phyloP scores from a whole-genome alignment of 2,329 filamentous ascomycete species.

The Microdochium nivale region DNA sequence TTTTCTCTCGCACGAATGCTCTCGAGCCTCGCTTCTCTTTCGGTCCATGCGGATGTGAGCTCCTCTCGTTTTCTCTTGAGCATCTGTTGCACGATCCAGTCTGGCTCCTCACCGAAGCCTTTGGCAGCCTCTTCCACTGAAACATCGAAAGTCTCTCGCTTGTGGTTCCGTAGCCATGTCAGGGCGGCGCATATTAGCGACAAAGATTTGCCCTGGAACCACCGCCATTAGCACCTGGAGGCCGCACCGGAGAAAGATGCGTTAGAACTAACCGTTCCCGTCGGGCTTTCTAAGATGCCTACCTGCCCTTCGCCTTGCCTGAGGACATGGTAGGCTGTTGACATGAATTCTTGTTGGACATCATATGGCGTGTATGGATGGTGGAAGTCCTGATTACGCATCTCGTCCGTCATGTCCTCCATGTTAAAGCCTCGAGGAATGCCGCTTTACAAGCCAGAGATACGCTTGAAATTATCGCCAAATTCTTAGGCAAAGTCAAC shows the following conservation, averaged over 20 bases:
- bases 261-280: constrained; percentile 51
- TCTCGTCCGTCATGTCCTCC: constrained; percentile 13
- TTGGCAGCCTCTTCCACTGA: constrained; percentile 35
- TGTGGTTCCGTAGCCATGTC: constrained; percentile 84
- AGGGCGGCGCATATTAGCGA: constrained; percentile 83
- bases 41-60: constrained; percentile 57
- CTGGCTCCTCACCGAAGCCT: constrained; percentile 58
- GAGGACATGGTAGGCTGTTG: constrained; percentile 68
- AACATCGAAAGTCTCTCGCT: constrained; percentile 49
- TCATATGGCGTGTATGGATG: constrained; percentile 84
- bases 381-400: constrained; percentile 55
- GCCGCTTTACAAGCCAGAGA: too few species aligned
- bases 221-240: constrained; percentile 8
- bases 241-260: not conserved
- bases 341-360: constrained; percentile 86
- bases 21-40: constrained; percentile 64
- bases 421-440: constrained; percentile 3
- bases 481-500: too few species aligned
- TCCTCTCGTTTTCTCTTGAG: constrained; percentile 59
- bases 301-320: constrained; percentile 63
- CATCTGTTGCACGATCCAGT: constrained; percentile 77
- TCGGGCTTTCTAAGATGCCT: constrained; percentile 89
- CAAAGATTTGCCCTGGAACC: constrained; percentile 68
- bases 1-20: constrained; percentile 56
- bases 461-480: too few species aligned